These are phyloP conservation scores for Emmonsiellopsis sp. DNA, from an alignment of 2,329 filamentous ascomycete species.

Conservation along the genomic window DNA sequence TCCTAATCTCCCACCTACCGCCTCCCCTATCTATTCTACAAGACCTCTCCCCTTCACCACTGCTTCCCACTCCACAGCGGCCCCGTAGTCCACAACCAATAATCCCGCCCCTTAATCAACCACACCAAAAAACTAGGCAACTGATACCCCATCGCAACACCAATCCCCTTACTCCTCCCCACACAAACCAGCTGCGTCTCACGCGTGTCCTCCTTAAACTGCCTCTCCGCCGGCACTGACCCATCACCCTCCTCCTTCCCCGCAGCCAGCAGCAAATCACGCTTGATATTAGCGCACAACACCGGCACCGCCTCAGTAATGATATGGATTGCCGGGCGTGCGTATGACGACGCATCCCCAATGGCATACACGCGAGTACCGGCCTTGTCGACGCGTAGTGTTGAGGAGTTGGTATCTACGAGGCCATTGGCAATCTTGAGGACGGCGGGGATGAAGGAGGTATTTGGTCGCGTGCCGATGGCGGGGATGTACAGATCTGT, in stretches of 20 bases:
- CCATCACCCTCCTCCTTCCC: conserved; percentile 16
- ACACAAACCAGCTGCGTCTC: conserved; percentile 43
- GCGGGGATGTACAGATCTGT: conserved; percentile 44
- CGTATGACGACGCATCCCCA: conserved; percentile 36
- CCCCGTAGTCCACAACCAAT: conserved; percentile 37
- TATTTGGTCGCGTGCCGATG: conserved; percentile 36
- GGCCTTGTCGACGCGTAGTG: conserved; percentile 30
- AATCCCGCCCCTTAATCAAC: conserved; percentile 44
- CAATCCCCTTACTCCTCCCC: conserved; percentile 38
- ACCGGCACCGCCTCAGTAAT: conserved; percentile 36
- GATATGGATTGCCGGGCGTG: conserved; percentile 36
- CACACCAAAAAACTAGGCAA: conserved; percentile 40
- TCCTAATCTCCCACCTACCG: too few relatives aligned
- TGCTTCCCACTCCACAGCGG: conserved; percentile 44
- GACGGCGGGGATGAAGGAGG: conserved; percentile 25
- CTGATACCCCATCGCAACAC: conserved; percentile 34
- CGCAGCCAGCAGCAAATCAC: conserved; percentile 33
- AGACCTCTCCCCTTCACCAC: conserved; percentile 33
- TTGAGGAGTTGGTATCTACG: conserved; percentile 28
- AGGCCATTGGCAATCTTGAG: conserved; percentile 30
- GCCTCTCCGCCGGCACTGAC: conserved; percentile 14
- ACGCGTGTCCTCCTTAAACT: conserved; percentile 34
- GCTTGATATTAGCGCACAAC: conserved; percentile 41
- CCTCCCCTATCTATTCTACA: neutral
- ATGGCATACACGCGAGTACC: conserved; percentile 36